These are phyloP conservation scores for Cryptosporidium sp. DNA, from an alignment of 169 alveolate species.

Conservation along the genomic window DNA sequence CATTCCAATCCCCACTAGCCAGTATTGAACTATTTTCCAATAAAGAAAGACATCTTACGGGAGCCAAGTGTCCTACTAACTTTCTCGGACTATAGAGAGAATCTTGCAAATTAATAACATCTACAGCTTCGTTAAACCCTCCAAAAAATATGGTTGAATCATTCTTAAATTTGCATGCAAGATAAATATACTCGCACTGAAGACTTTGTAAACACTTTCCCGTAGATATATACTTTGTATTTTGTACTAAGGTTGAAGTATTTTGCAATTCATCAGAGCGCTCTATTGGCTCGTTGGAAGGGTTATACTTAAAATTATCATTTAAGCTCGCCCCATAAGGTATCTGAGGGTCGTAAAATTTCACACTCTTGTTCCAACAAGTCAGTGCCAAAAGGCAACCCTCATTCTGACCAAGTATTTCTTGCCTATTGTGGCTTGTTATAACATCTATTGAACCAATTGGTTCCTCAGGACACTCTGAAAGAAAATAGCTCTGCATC, in stretches of 20 bases:
- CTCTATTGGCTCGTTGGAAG: neutral
- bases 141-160: conserved; percentile 25
- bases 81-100: conserved; percentile 1
- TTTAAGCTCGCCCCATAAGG: neutral
- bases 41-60: conserved; percentile 44
- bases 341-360: conserved; percentile 42
- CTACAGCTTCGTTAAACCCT: conserved; percentile 43
- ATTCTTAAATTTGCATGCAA: conserved; percentile 27
- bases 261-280: neutral
- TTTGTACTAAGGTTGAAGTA: neutral
- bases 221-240: conserved; percentile 11
- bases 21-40: conserved; percentile 50
- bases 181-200: conserved; percentile 23
- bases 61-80: conserved; percentile 41
- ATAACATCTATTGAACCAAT: conserved; percentile 38
- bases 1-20: conserved; percentile 69
- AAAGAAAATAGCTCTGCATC: conserved; percentile 55
- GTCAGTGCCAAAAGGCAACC: conserved; percentile 47
- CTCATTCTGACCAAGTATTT: neutral
- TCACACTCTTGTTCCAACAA: conserved; percentile 69
- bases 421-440: neutral
- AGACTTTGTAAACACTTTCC: conserved; percentile 41
- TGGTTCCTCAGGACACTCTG: conserved; percentile 55
- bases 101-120: conserved; percentile 8
- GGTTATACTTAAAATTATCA: neutral